Conservation (phyloP, 169 alveolate genomes). For the Plasmodium vinckei region DNA sequence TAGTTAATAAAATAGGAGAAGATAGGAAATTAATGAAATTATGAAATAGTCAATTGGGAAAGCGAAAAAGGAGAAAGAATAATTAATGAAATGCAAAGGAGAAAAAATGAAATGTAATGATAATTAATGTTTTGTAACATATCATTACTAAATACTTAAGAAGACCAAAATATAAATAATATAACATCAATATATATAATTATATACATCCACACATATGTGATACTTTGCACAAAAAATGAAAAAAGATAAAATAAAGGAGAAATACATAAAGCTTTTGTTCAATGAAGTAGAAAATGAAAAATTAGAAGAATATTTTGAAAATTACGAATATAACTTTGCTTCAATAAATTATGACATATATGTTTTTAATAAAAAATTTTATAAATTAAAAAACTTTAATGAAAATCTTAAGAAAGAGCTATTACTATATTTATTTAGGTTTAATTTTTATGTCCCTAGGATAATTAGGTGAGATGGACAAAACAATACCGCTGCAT, state of each 20-base stretch:
- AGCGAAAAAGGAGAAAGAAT: too few relatives aligned
- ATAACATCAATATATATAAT: neutral
- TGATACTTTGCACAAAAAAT: too few relatives aligned
- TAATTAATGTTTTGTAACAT: too few relatives aligned
- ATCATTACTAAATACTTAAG: too few relatives aligned
- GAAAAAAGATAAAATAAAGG: constrained; percentile 28
- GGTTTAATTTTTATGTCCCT: constrained; percentile 47
- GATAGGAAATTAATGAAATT: too few relatives aligned
- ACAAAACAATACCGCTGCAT: neutral
- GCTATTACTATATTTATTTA: constrained; percentile 34
- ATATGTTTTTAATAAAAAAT: constrained; percentile 29
- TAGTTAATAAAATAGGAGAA: too few relatives aligned
- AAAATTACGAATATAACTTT: constrained; percentile 7
- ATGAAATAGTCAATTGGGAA: too few relatives aligned
- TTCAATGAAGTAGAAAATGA: constrained; percentile 33
- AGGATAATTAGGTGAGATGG: constrained; percentile 50
- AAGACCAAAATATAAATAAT: too few relatives aligned
- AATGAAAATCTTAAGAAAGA: constrained; percentile 29
- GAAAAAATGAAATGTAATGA: too few relatives aligned
- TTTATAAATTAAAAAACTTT: constrained; percentile 34
- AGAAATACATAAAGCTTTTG: constrained; percentile 29
- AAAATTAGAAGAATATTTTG: constrained; percentile 10
- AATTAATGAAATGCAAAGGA: too few relatives aligned
- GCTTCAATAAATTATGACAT: constrained; percentile 29
- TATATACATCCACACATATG: neutral